These are phyloP conservation scores for Chenopodium suecicum DNA, from an alignment of 148 eudicot genomes.

Conservation along the genomic window DNA sequence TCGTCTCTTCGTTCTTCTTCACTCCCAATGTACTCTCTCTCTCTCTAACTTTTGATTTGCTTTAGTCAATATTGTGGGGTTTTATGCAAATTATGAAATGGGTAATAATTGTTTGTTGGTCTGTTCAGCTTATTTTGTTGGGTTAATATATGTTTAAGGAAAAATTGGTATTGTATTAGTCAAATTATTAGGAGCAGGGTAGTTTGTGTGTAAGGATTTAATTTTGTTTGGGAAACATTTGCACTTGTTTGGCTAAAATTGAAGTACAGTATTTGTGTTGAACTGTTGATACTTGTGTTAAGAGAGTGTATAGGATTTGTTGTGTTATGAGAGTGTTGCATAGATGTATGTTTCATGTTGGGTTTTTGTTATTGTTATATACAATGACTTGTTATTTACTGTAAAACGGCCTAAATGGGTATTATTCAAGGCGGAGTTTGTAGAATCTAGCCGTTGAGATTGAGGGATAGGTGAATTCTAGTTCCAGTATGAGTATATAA, in stretches of 20 bases:
- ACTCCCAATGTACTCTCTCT: slow-evolving; percentile 27
- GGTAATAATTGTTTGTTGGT: background rate
- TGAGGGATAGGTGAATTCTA: background rate
- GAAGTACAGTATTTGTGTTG: background rate
- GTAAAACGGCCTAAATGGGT: background rate
- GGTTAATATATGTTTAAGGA: background rate
- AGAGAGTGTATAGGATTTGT: background rate
- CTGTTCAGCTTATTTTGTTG: background rate
- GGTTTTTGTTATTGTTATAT: background rate
- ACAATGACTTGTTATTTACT: background rate
- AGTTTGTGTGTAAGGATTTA: no score
- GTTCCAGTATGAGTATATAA: background rate
- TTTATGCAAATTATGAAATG: background rate
- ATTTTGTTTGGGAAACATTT: background rate
- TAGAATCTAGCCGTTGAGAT: background rate
- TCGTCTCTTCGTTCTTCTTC: slow-evolving; percentile 24
- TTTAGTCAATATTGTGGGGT: background rate
- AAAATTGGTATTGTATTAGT: background rate
- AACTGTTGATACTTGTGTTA: background rate
- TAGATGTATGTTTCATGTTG: background rate
- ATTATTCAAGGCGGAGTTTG: background rate
- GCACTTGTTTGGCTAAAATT: background rate
- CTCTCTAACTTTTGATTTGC: background rate
- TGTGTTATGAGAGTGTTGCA: background rate
- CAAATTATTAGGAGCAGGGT: background rate